These are phyloP conservation scores for Boechera stricta DNA, from an alignment of 345 rosid genomes.

Conservation along the genomic window DNA sequence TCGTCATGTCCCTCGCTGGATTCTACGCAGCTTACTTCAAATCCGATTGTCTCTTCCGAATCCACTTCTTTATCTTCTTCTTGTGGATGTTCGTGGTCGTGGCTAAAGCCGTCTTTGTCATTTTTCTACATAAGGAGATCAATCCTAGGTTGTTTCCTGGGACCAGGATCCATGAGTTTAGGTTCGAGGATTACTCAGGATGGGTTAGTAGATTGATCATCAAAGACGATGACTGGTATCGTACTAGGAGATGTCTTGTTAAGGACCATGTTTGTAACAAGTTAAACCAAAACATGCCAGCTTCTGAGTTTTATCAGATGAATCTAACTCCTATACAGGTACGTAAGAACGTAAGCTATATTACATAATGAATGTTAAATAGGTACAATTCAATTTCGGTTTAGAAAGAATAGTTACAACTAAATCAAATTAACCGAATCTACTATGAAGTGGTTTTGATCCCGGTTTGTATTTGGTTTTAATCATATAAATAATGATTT, in stretches of 20 bases:
- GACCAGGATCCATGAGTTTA: constrained; percentile 40
- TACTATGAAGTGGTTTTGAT: background rate
- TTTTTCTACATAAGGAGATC: constrained; percentile 20
- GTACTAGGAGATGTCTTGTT: constrained; percentile 43
- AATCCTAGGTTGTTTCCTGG: constrained; percentile 43
- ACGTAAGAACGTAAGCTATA: background rate
- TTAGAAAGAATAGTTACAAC: background rate
- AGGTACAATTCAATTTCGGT: background rate
- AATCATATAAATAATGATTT: background rate
- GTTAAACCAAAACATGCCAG: constrained; percentile 36
- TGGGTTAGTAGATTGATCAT: constrained; percentile 45
- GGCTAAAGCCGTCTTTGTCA: constrained; percentile 35
- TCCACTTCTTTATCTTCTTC: constrained; percentile 45
- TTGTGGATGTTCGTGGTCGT: constrained; percentile 44
- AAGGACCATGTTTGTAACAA: constrained; percentile 38
- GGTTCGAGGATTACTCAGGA: constrained; percentile 43
- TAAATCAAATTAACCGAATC: background rate
- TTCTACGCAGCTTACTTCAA: constrained; percentile 42
- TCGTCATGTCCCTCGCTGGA: constrained; percentile 28
- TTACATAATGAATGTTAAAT: background rate
- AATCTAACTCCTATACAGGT: constrained; percentile 45
- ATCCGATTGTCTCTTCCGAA: constrained; percentile 45
- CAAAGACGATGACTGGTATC: constrained; percentile 48
- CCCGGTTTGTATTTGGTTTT: background rate
- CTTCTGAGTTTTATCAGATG: constrained; percentile 40